These are phyloP conservation scores for Saitozyma podzolica DNA, from an alignment of 768 basidiomycete species.

Conservation along the genomic window DNA sequence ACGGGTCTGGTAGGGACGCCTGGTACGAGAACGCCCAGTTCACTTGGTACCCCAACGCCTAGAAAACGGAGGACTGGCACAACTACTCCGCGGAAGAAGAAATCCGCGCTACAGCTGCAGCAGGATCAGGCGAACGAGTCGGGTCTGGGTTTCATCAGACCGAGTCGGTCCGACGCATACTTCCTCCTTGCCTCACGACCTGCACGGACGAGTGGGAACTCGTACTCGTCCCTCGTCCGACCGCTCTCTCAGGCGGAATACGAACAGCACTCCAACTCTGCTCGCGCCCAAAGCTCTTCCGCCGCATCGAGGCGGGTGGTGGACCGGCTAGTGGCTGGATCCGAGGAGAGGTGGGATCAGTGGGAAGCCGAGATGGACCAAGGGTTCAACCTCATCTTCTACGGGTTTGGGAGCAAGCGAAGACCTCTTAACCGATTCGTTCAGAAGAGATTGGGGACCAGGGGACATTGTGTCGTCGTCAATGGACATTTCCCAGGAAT, in stretches of 20 bases:
- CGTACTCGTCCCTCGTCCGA: slow-evolving; percentile 73
- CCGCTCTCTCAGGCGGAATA: slow-evolving; percentile 58
- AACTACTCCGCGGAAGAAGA: slow-evolving; percentile 15
- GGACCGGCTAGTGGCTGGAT: slow-evolving; percentile 43
- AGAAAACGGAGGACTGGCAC: slow-evolving; percentile 12
- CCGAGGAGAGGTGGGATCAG: slow-evolving; percentile 53
- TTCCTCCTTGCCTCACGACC: slow-evolving; percentile 59
- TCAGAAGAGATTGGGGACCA: slow-evolving; percentile 58
- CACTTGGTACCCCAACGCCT: too few species aligned
- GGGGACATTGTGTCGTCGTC: slow-evolving; percentile 72
- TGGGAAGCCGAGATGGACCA: slow-evolving; percentile 71
- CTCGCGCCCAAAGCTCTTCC: slow-evolving; percentile 5
- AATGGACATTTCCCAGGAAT: slow-evolving; percentile 76
- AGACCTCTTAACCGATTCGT: slow-evolving; percentile 73
- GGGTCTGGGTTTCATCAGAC: slow-evolving; percentile 56
- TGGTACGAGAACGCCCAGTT: too few species aligned
- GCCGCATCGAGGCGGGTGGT: slow-evolving; percentile 8
- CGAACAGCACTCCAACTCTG: slow-evolving; percentile 23
- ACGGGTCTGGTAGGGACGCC: background rate
- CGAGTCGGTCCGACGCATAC: slow-evolving; percentile 81
- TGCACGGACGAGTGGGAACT: slow-evolving; percentile 71
- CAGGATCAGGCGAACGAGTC: background rate
- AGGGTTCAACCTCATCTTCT: slow-evolving; percentile 85
- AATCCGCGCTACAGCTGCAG: slow-evolving; percentile 8
- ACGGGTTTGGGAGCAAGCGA: slow-evolving; percentile 88